Percentiles rank a stretch among this genome's conserved stretches.
Conservation (phyloP, 305 asterid species). For the Caryopteris hybrid region DNA sequence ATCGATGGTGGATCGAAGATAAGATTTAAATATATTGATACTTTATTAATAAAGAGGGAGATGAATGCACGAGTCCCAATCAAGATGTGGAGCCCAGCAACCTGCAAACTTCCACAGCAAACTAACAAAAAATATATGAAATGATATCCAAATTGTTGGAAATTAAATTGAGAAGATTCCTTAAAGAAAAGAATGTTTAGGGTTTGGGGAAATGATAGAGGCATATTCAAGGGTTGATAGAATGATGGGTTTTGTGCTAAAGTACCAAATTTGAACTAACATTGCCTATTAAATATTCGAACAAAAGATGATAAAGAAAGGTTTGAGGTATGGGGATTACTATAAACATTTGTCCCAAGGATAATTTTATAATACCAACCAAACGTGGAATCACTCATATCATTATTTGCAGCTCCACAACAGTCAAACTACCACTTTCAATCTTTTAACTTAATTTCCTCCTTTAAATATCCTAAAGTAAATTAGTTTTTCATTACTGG, state of each 20-base stretch:
- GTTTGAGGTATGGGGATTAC: slow-evolving; percentile 41
- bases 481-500: too few species aligned
- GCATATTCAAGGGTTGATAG: slow-evolving; percentile 30
- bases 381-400: slow-evolving; percentile 25
- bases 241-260: slow-evolving; percentile 43
- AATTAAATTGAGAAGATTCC: background rate
- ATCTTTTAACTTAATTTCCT: too few species aligned
- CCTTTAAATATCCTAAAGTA: too few species aligned
- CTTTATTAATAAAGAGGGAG: too few species aligned
- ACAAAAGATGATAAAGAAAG: slow-evolving; percentile 19
- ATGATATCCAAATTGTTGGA: slow-evolving; percentile 11
- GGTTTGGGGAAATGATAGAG: slow-evolving; percentile 19
- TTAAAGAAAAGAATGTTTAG: too few species aligned
- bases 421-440: slow-evolving; percentile 40
- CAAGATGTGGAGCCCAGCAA: slow-evolving; percentile 25
- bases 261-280: slow-evolving; percentile 29
- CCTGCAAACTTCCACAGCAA: slow-evolving; percentile 20
- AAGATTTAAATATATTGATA: too few species aligned
- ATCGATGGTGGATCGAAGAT: too few species aligned
- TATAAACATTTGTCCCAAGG: slow-evolving; percentile 20
- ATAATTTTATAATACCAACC: slow-evolving; percentile 28
- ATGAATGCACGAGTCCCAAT: slow-evolving; percentile 27
- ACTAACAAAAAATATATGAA: slow-evolving; percentile 1
- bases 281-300: slow-evolving; percentile 12
- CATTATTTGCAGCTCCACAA: slow-evolving; percentile 22